phyloP scores from a whole-genome alignment of 2,329 filamentous ascomycete genomes.

The Monosporascus sp. region DNA sequence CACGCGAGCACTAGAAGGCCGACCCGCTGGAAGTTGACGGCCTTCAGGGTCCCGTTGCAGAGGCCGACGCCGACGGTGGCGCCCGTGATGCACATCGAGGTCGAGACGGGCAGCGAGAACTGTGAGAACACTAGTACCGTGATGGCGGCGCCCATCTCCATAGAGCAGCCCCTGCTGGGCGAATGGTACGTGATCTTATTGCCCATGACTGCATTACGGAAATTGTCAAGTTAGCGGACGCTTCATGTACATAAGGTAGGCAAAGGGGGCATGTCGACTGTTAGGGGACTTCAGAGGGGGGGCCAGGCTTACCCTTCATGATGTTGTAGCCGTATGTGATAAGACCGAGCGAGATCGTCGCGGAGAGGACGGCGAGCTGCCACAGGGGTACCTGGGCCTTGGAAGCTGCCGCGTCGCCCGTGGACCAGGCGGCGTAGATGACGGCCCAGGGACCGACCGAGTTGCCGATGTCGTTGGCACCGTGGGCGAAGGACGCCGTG shows the following conservation, averaged over 20 bases:
- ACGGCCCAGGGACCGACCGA: conserved; percentile 65
- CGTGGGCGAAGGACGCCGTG: conserved; percentile 70
- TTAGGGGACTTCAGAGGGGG: no score
- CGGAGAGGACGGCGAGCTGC: conserved; percentile 67
- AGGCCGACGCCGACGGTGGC: conserved; percentile 74
- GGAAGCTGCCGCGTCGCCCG: conserved; percentile 52
- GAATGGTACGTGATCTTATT: conserved; percentile 43
- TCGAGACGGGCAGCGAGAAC: conserved; percentile 70
- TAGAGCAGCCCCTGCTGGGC: conserved; percentile 49
- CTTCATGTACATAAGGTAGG: not conserved
- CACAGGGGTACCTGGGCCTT: conserved; percentile 67
- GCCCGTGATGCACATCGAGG: conserved; percentile 74
- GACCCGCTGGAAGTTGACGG: conserved; percentile 72
- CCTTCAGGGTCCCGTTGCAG: conserved; percentile 66
- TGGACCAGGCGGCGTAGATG: conserved; percentile 64
- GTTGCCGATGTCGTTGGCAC: conserved; percentile 73
- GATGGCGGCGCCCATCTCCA: conserved; percentile 76
- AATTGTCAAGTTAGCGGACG: conserved; percentile 16
- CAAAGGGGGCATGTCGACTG: no score
- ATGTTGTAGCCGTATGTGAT: conserved; percentile 78
- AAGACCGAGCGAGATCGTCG: conserved; percentile 60
- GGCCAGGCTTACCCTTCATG: conserved; percentile 62
- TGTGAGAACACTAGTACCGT: conserved; percentile 73
- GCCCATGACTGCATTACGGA: conserved; percentile 51
- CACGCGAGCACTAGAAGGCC: conserved; percentile 62